These are phyloP conservation scores for Vitis rotundifolia DNA, from an alignment of 164 flowering plant species.

Conservation along the genomic window DNA sequence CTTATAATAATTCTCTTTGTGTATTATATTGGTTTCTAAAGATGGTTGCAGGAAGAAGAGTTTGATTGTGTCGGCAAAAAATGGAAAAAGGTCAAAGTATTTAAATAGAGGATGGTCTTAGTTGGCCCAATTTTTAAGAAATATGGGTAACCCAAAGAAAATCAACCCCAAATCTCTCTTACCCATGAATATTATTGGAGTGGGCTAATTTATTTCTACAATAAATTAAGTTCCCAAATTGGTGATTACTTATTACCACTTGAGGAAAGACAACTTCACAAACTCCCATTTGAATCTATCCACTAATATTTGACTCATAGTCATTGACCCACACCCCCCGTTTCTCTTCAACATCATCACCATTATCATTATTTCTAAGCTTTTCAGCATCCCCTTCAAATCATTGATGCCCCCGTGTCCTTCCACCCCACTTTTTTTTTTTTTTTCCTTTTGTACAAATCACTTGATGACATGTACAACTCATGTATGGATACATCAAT, in stretches of 20 bases:
- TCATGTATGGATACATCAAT: neutral
- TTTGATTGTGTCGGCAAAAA: no score
- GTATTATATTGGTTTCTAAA: no score
- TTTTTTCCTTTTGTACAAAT: neutral
- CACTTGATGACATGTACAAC: neutral
- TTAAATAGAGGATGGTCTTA: neutral
- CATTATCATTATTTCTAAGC: neutral
- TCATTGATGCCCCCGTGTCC: neutral
- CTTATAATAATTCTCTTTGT: no score
- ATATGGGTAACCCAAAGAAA: neutral
- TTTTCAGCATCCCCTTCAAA: neutral
- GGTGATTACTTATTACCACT: neutral
- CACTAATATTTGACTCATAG: neutral
- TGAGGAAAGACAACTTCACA: neutral
- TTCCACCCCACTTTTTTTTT: neutral
- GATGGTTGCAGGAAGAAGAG: no score
- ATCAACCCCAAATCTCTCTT: conserved; percentile 5
- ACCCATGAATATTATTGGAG: neutral
- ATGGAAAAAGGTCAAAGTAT: neutral
- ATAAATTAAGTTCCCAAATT: neutral
- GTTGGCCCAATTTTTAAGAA: no score
- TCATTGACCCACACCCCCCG: no score
- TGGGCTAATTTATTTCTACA: no score
- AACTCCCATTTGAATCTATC: neutral
- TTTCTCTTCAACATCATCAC: neutral